Percentiles rank a stretch among this genome's conserved stretches.
These are phyloP conservation scores for Lentinus brumalis DNA, from an alignment of 768 basidiomycete species.

Conservation along the genomic window DNA sequence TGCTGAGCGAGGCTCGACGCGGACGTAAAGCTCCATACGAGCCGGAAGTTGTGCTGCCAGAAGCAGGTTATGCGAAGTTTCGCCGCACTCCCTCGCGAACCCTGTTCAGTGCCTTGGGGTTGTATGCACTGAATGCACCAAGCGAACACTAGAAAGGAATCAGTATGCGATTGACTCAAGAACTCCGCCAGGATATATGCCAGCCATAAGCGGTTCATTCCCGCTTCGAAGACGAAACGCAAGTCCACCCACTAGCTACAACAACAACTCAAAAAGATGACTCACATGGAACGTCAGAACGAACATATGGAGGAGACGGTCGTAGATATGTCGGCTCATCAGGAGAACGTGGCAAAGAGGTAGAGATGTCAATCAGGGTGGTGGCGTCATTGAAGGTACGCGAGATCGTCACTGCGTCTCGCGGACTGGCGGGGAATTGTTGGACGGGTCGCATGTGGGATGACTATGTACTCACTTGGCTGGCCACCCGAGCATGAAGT, in stretches of 20 bases:
- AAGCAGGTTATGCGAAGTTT: constrained; percentile 84
- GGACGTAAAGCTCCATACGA: constrained; percentile 80
- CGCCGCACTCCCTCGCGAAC: constrained; percentile 14
- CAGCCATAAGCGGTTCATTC: too few relatives aligned
- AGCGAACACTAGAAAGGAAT: constrained; percentile 62
- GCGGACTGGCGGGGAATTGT: constrained; percentile 56
- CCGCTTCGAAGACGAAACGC: too few relatives aligned
- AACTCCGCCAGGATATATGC: too few relatives aligned
- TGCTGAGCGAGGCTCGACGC: constrained; percentile 71
- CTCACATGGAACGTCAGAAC: constrained; percentile 80
- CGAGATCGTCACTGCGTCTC: constrained; percentile 94
- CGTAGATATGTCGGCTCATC: constrained; percentile 92
- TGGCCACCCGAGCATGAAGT: constrained; percentile 94
- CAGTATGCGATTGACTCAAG: neutral
- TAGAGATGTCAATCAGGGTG: constrained; percentile 88
- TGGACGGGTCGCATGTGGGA: neutral
- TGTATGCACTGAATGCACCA: constrained; percentile 87
- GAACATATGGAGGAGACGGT: constrained; percentile 89
- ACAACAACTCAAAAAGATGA: constrained; percentile 11
- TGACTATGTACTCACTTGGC: constrained; percentile 93
- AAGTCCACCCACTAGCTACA: neutral
- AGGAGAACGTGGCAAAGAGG: constrained; percentile 87
- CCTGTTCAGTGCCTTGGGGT: constrained; percentile 28
- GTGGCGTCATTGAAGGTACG: constrained; percentile 78
- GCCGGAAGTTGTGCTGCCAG: constrained; percentile 92